Base-by-base conservation (phyloP, 2,329 filamentous ascomycete genomes). In the Coniochaeta prunicola region DNA sequence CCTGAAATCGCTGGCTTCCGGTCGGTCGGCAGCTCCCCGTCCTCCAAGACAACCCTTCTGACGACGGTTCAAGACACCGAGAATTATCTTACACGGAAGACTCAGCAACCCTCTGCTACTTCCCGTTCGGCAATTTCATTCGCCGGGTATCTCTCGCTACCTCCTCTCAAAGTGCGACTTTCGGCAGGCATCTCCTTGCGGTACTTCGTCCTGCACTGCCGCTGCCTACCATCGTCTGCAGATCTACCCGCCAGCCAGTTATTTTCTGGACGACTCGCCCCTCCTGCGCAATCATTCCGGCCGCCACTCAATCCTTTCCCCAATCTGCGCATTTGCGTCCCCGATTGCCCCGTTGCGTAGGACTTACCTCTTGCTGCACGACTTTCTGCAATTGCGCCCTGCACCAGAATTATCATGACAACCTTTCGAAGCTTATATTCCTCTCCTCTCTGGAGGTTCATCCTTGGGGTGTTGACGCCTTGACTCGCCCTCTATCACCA, bases 401-500 rank as follows among this genome's bases (percentile, higher is more conserved):
- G 61, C 62, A 65, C 66, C 65, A 64, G 70, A 64, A 73, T 65
- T 77, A 79, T 77, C 74, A 79, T 78, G 76, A 76, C 71, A 70
- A 73, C 70, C 71, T 73, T 74, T 70, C 73, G 68, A 68, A 71
- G 67, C 63, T 68, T 70, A 65, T 67, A 72, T 63, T 69, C 66
- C 67, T 76, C 73, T 74, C 76, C 74, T 70, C 69, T 69, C 67
- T 74, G 76, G 76, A 77, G 76, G 69, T 72, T 74, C 68, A 67
- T 75, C 69, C 70, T 73, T 68, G 72, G 73, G 74, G 70, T 74
- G 64, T 70, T 76, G 66, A 74, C 70, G 61, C 75, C 74, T 66
- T 77, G 70, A 76, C 62, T 60, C 63, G 26, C 40, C 59, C 59
- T 62, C 59, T 57, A 58, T 57, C 61, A 34, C 17, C 19, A 36